Percentiles rank a stretch among this genome's conserved stretches.
These are phyloP conservation scores for Ramaria sp. DNA, from an alignment of 768 basidiomycete genomes.

Conservation along the genomic window DNA sequence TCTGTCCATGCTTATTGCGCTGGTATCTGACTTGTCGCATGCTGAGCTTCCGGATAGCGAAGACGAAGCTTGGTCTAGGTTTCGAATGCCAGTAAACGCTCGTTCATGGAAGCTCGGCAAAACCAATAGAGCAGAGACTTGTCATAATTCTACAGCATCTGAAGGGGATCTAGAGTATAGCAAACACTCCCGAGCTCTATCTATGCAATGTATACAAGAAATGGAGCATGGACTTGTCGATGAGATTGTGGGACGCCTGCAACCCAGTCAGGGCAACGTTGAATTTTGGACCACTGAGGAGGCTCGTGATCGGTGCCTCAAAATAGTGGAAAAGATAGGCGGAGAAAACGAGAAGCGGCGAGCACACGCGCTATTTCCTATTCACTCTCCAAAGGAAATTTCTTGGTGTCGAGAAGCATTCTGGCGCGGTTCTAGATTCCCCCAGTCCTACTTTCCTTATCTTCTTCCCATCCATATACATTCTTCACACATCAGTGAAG, in stretches of 20 bases:
- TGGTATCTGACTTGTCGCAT: conserved; percentile 77
- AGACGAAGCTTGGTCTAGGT: conserved; percentile 52
- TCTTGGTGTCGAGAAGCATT: conserved; percentile 32
- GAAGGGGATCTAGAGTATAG: conserved; percentile 10
- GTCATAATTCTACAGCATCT: conserved; percentile 12
- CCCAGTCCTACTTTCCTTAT: conserved; percentile 35
- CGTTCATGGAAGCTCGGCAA: conserved; percentile 12
- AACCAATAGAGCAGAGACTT: conserved; percentile 10
- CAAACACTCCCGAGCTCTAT: conserved; percentile 60
- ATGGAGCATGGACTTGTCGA: conserved; percentile 36
- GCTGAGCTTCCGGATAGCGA: conserved; percentile 44
- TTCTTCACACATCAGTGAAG: conserved; percentile 20
- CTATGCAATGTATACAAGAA: conserved; percentile 65
- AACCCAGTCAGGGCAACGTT: conserved; percentile 18
- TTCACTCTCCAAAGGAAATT: conserved; percentile 11
- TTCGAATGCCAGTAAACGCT: conserved; percentile 21
- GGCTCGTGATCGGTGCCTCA: conserved; percentile 57
- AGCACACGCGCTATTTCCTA: conserved; percentile 47
- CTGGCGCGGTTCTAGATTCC: conserved; percentile 56
- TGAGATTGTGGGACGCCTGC: conserved; percentile 16
- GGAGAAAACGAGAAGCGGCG: conserved; percentile 56
- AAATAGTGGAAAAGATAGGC: conserved; percentile 76
- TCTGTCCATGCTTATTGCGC: conserved; percentile 73
- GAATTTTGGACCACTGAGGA: conserved; percentile 78
- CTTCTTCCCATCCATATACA: conserved; percentile 49